A percentile compares a stretch with the other conserved stretches of the same genome.
These are phyloP conservation scores for Fusarium domesticum DNA, from an alignment of 2,329 filamentous ascomycete genomes.

Conservation along the genomic window DNA sequence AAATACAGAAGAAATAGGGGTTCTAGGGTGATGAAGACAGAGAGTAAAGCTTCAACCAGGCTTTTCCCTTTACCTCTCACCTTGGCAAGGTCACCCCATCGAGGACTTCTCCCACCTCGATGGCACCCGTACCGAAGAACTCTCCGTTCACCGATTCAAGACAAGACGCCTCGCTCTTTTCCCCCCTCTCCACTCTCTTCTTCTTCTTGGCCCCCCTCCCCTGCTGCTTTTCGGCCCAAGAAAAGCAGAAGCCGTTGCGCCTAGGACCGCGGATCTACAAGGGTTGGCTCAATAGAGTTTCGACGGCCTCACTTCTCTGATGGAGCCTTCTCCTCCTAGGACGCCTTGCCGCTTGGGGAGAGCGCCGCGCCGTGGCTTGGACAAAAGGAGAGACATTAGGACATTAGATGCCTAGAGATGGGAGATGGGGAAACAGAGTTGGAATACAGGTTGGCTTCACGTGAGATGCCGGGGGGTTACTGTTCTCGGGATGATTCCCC, in stretches of 20 bases:
- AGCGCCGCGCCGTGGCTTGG: slow-evolving; percentile 21
- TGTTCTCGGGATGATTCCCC: slow-evolving; percentile 9
- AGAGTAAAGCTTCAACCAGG: too few species aligned
- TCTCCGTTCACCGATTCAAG: background rate
- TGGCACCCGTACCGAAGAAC: too few species aligned
- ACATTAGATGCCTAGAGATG: too few species aligned
- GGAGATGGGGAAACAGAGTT: background rate
- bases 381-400: too few species aligned
- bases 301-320: slow-evolving; percentile 5
- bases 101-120: too few species aligned
- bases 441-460: background rate
- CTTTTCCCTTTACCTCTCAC: too few species aligned
- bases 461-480: slow-evolving; percentile 20
- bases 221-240: background rate
- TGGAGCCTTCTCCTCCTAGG: slow-evolving; percentile 3
- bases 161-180: too few species aligned
- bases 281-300: slow-evolving; percentile 23
- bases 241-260: slow-evolving; percentile 7
- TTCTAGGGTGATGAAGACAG: too few species aligned
- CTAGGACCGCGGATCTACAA: background rate
- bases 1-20: too few species aligned
- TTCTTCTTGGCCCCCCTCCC: background rate
- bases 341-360: slow-evolving; percentile 18
- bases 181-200: too few species aligned
- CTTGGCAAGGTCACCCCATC: too few species aligned